Percentiles rank a stretch among this genome's conserved stretches.
Evolutionary conservation across 129 eudicot species (phyloP).

Genomic region (Centrapalus pauciflorus): DNA sequence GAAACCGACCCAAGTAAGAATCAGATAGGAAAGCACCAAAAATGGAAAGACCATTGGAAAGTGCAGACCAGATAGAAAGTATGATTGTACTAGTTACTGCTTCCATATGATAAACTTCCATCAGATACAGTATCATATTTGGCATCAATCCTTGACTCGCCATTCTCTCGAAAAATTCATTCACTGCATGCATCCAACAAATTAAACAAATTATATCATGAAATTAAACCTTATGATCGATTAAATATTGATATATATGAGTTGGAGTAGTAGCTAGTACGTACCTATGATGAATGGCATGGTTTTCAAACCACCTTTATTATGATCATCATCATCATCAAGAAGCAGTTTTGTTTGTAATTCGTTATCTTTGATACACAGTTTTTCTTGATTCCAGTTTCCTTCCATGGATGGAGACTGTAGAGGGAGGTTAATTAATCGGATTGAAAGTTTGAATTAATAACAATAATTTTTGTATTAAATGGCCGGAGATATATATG

Average conservation of each 20-base stretch:
- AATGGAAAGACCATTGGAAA: constrained; percentile 27
- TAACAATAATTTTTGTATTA: too few relatives aligned
- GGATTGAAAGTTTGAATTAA: too few relatives aligned
- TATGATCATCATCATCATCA: background rate
- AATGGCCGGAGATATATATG: too few relatives aligned
- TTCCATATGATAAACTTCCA: constrained; percentile 40
- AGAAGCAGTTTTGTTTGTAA: constrained; percentile 14
- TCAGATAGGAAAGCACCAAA: constrained; percentile 42
- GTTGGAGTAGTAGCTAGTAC: background rate
- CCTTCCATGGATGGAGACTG: constrained; percentile 25
- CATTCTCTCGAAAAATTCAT: constrained; percentile 39
- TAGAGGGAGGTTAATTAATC: too few relatives aligned
- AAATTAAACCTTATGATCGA: background rate
- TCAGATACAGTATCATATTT: constrained; percentile 44
- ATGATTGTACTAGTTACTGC: constrained; percentile 27
- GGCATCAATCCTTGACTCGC: constrained; percentile 32
- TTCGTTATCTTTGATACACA: background rate
- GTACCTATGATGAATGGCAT: constrained; percentile 42
- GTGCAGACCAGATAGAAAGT: constrained; percentile 24
- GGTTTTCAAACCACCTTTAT: constrained; percentile 37
- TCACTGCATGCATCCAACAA: constrained; percentile 17
- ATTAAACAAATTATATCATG: too few relatives aligned
- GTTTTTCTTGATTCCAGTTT: background rate
- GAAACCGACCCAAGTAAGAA: constrained; percentile 47
- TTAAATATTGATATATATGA: background rate